Evolutionary conservation across 148 eudicot genomes (phyloP).

Genomic region (Chenopodium suecicum): DNA sequence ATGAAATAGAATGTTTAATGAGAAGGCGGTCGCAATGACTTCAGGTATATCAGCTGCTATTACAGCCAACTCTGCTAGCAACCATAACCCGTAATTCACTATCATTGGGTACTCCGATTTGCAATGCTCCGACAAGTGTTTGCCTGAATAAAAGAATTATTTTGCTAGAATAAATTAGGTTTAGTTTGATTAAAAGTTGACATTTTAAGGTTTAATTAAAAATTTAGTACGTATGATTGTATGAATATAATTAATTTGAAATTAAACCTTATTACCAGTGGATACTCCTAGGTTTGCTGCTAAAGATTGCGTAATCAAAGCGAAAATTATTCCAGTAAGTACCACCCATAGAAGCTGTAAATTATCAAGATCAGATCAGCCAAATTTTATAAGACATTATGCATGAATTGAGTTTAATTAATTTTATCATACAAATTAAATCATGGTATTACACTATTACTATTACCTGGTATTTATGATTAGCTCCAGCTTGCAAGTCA

Average conservation of each 20-base stretch:
- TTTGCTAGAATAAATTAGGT: background rate
- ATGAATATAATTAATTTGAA: too few relatives aligned
- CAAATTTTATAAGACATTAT: too few relatives aligned
- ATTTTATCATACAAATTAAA: too few relatives aligned
- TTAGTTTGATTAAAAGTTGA: background rate
- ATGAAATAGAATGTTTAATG: conserved; percentile 66
- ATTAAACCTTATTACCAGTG: conserved; percentile 44
- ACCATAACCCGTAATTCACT: conserved; percentile 76
- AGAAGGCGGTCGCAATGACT: conserved; percentile 93
- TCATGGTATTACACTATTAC: too few relatives aligned
- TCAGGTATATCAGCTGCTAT: conserved; percentile 95
- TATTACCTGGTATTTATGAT: conserved; percentile 66
- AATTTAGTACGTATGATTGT: too few relatives aligned
- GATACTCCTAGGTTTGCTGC: conserved; percentile 89
- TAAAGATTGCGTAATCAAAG: conserved; percentile 83
- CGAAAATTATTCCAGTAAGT: conserved; percentile 73
- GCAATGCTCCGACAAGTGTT: conserved; percentile 79
- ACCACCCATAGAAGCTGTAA: conserved; percentile 85
- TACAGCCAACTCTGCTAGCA: conserved; percentile 84
- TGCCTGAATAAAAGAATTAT: conserved; percentile 35
- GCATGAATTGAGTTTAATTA: too few relatives aligned
- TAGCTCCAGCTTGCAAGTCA: conserved; percentile 93
- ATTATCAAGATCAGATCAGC: background rate
- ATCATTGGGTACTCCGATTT: conserved; percentile 73
- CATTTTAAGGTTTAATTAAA: background rate